Percentiles rank a stretch among this genome's conserved stretches.
Evolutionary conservation across 495 filamentous ascomycete species (phyloP).

Genomic region (Aspergillus avenaceus): DNA sequence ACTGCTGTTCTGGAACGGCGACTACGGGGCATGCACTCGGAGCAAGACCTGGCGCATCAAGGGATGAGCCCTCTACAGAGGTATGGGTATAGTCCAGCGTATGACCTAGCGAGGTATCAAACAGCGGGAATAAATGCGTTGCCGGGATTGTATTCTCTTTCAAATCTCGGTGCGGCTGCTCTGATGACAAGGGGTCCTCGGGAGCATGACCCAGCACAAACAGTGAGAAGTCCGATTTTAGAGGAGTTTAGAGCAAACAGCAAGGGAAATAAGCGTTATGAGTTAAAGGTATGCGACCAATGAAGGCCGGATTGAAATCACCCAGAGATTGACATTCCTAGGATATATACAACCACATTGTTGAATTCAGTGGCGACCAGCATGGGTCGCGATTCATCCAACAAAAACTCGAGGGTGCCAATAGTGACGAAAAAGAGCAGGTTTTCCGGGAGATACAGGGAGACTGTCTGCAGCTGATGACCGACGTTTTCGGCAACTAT

Average conservation of each 20-base stretch:
- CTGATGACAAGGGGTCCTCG: slow-evolving; percentile 49
- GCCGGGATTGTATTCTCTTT: slow-evolving; percentile 28
- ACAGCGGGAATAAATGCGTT: slow-evolving; percentile 34
- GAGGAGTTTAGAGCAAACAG: slow-evolving; percentile 74
- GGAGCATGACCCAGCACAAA: slow-evolving; percentile 62
- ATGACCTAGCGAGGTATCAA: slow-evolving; percentile 37
- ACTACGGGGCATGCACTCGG: slow-evolving; percentile 44
- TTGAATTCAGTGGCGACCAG: slow-evolving; percentile 95
- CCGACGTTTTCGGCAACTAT: slow-evolving; percentile 96
- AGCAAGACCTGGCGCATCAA: slow-evolving; percentile 40
- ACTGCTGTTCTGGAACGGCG: slow-evolving; percentile 42
- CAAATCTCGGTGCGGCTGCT: slow-evolving; percentile 24
- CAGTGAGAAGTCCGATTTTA: slow-evolving; percentile 65
- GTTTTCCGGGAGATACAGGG: slow-evolving; percentile 83
- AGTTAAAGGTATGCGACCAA: slow-evolving; percentile 89
- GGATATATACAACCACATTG: slow-evolving; percentile 86
- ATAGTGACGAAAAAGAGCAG: slow-evolving; percentile 95
- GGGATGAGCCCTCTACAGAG: slow-evolving; percentile 35
- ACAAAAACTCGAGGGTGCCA: slow-evolving; percentile 88
- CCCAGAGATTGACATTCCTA: slow-evolving; percentile 24
- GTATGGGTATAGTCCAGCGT: slow-evolving; percentile 33
- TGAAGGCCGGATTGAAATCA: too few species aligned
- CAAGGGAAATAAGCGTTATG: slow-evolving; percentile 76
- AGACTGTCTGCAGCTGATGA: slow-evolving; percentile 86
- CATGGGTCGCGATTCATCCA: slow-evolving; percentile 96